A percentile compares a stretch with the other conserved stretches of the same genome.
phyloP scores from a whole-genome alignment of 1,139 yeast species.

The Suhomyces bokatorum region DNA sequence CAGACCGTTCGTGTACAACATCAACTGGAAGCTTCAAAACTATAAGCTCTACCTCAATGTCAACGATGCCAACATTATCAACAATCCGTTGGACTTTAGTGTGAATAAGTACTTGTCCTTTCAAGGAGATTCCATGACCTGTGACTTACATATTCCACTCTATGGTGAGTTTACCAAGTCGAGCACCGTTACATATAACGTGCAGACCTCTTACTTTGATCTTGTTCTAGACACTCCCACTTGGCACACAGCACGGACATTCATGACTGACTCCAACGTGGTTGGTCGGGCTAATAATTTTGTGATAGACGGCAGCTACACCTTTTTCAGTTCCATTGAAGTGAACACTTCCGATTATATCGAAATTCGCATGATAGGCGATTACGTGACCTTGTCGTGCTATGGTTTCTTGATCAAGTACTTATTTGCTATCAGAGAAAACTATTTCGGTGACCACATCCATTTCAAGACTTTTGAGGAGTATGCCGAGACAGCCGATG shows the following conservation, averaged over 20 bases:
- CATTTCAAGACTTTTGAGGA: slow-evolving; percentile 88
- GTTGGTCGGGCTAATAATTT: slow-evolving; percentile 68
- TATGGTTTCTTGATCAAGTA: slow-evolving; percentile 81
- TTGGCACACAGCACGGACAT: slow-evolving; percentile 85
- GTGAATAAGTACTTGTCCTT: slow-evolving; percentile 78
- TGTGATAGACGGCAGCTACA: slow-evolving; percentile 63
- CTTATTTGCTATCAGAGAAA: slow-evolving; percentile 76
- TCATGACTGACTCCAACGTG: slow-evolving; percentile 57
- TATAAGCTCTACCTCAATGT: slow-evolving; percentile 72
- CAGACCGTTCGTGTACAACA: slow-evolving; percentile 63
- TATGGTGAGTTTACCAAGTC: slow-evolving; percentile 58
- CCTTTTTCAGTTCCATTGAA: slow-evolving; percentile 58
- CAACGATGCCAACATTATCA: slow-evolving; percentile 83
- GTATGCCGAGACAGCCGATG: slow-evolving; percentile 39
- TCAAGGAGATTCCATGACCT: slow-evolving; percentile 59
- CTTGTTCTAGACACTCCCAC: slow-evolving; percentile 76
- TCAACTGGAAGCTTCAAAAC: slow-evolving; percentile 59
- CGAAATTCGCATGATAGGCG: slow-evolving; percentile 64
- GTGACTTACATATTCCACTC: slow-evolving; percentile 58
- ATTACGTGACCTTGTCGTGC: slow-evolving; percentile 64
- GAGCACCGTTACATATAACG: slow-evolving; percentile 53
- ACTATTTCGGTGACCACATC: slow-evolving; percentile 84
- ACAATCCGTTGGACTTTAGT: slow-evolving; percentile 80
- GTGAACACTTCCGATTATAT: slow-evolving; percentile 68
- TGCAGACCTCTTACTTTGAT: slow-evolving; percentile 62